phyloP scores from a whole-genome alignment of 2,329 filamentous ascomycete genomes.

The Penicillium fuscoglaucum region DNA sequence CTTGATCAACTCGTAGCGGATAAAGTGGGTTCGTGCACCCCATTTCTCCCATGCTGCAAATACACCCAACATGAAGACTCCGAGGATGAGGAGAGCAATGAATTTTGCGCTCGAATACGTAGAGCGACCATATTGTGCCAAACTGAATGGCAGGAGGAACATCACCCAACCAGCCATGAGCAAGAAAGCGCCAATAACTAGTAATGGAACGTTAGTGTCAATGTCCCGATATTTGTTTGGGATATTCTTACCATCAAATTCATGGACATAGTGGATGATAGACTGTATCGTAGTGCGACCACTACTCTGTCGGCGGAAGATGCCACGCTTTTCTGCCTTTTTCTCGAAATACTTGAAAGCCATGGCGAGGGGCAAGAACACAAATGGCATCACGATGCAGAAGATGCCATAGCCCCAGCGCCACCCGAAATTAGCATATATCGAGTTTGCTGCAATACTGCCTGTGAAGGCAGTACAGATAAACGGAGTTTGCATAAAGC shows the following conservation, averaged over 20 bases:
- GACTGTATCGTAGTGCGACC: conserved; percentile 52
- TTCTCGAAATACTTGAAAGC: conserved; percentile 58
- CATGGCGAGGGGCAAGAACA: conserved; percentile 56
- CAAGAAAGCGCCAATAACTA: conserved; percentile 39
- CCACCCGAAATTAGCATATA: conserved; percentile 53
- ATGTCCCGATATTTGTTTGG: conserved; percentile 41
- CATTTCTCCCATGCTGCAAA: conserved; percentile 60
- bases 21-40: conserved; percentile 54
- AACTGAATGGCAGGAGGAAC: conserved; percentile 66
- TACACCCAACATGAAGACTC: conserved; percentile 52
- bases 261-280: conserved; percentile 55
- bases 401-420: conserved; percentile 66
- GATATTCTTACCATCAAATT: conserved; percentile 61
- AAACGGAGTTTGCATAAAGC: conserved; percentile 61
- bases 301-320: conserved; percentile 49
- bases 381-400: conserved; percentile 58
- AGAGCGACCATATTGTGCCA: conserved; percentile 45
- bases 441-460: conserved; percentile 54
- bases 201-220: conserved; percentile 33
- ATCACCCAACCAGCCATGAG: conserved; percentile 62
- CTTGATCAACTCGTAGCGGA: conserved; percentile 54
- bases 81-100: conserved; percentile 56
- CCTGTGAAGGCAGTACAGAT: conserved; percentile 61
- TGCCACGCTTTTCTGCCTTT: conserved; percentile 57
- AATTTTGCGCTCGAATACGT: conserved; percentile 51